Percentiles rank a stretch among this genome's conserved stretches.
phyloP scores from a whole-genome alignment of 139 green algal species.

The Pseudopediastrum boryanum region DNA sequence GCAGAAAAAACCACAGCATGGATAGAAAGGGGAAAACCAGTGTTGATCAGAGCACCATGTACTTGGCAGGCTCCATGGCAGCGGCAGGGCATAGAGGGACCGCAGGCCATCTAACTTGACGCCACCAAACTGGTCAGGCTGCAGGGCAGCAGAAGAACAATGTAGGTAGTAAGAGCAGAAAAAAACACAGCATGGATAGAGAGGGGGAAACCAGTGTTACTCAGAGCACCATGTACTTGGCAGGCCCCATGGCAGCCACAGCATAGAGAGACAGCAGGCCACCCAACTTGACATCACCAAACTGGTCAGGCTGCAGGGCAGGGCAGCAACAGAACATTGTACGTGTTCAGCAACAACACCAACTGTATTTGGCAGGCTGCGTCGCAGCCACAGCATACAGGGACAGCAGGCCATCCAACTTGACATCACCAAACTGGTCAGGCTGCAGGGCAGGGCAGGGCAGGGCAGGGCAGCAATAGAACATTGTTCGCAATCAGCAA shows the following conservation, averaged over 20 bases:
- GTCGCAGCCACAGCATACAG: conserved; percentile 22
- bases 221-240: conserved; percentile 35
- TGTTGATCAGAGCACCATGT: conserved; percentile 40
- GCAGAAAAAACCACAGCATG: too few species aligned
- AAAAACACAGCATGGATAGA: too few species aligned
- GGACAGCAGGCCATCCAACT: conserved; percentile 35
- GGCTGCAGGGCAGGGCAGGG: conserved; percentile 3
- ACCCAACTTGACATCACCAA: conserved; percentile 30
- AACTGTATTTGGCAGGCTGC: conserved; percentile 22
- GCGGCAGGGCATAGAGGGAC: conserved; percentile 25
- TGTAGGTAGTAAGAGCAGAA: too few species aligned
- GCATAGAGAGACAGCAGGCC: conserved; percentile 32
- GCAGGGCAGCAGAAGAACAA: background rate
- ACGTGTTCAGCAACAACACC: conserved; percentile 36
- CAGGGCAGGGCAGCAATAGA: too few species aligned
- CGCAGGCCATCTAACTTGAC: conserved; percentile 34
- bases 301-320: conserved; percentile 35
- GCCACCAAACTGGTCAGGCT: conserved; percentile 27
- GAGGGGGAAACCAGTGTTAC: too few species aligned
- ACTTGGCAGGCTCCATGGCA: conserved; percentile 12
- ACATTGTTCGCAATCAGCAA: too few species aligned
- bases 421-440: conserved; percentile 22
- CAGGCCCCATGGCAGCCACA: conserved; percentile 1
- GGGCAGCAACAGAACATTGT: background rate
- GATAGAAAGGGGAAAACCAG: too few species aligned